phyloP scores from a whole-genome alignment of 2,329 filamentous ascomycete species.

The Ceratocystis harringtonii region DNA sequence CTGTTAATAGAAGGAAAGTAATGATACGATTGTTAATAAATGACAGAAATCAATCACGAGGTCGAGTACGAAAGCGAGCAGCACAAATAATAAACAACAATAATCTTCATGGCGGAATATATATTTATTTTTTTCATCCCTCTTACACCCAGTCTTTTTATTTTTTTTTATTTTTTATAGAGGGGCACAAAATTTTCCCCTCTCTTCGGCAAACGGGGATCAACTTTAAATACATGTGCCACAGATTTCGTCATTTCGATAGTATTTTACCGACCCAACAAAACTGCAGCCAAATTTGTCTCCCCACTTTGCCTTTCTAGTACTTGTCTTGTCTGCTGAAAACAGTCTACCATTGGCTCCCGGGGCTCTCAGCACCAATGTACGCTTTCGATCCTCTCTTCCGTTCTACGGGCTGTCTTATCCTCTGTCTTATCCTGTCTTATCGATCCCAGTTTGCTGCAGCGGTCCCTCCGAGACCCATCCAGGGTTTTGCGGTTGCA shows the following conservation, averaged over 20 bases:
- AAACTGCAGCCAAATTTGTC: neutral
- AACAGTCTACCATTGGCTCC: too few species aligned
- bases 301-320: neutral
- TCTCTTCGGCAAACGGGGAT: neutral
- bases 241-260: neutral
- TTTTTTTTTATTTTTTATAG: neutral
- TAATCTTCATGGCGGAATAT: neutral
- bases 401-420: too few species aligned
- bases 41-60: neutral
- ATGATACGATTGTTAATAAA: neutral
- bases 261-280: neutral
- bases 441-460: too few species aligned
- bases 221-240: neutral
- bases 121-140: neutral
- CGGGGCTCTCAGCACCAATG: too few species aligned
- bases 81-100: neutral
- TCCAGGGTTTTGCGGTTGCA: too few species aligned
- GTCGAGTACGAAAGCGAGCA: neutral
- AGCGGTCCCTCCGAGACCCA: too few species aligned
- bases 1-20: neutral
- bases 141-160: neutral
- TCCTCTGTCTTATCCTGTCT: too few species aligned
- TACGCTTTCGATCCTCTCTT: too few species aligned
- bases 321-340: neutral
- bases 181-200: slow-evolving; percentile 1